Base-by-base conservation (phyloP, 257 asterid species). In the Capsicum rhomboideum region DNA sequence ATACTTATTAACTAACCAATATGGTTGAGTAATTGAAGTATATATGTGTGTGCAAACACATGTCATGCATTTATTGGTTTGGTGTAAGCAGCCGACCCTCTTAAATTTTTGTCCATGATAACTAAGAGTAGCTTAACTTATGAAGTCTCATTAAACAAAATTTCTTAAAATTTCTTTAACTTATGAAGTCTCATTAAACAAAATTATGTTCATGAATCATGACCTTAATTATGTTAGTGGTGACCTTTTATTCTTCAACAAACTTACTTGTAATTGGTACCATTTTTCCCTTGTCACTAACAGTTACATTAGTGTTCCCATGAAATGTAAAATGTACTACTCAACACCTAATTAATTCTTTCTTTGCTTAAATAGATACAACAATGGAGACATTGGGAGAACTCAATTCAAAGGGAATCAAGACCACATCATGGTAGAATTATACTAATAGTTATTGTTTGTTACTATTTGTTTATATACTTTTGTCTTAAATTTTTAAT, bases 311-410 rank as follows among this genome's bases (percentile, higher is more conserved):
- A 55, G 56, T 44, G 26, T 21, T 50, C 54, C 3, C 4, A 20
- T 4, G 6, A 31, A 52, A 20, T 55, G 23, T 79, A 21, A 16
- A 18, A 55, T 80, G 58, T 16, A 31, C 18, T 28, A 21, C 4
- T 59, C 26, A 63, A 63, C 2, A 6, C 34, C 21, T 77, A 21
- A n/a, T 42, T 80, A 8, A 46, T 9, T 8, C 20, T 13, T 74
- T 26, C 58, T 8, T 10, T 18, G 21, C 26, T n/a, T n/a, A 56
- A 59, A 59, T 86, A 94, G 99, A 93, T 94, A 71, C 85, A 89
- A 2, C 90, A 92, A 86, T 96, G 99, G 99, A 85, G 89, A 56
- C 91, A 90, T 23, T 96, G 97, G 97, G 99, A 96, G 88, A 89
- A 42, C 46, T 86, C 92, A 37, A 88, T 92, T 84, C 88, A 75